Base-by-base conservation (phyloP, 768 basidiomycete species). In the Phanerochaete sordida region DNA sequence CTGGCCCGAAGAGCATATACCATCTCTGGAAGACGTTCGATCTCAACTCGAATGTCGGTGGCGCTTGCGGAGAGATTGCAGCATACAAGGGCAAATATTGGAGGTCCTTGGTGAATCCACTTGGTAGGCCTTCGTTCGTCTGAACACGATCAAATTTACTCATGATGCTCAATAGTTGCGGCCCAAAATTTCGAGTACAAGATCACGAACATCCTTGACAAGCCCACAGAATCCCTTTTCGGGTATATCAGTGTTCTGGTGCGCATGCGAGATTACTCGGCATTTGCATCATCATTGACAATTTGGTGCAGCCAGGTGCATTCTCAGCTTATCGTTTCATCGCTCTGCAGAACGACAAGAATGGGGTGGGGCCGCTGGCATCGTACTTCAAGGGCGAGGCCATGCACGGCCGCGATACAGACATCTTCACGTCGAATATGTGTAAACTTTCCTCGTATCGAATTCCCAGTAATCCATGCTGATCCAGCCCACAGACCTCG, bases 321-420 rank as follows among this genome's bases (percentile, higher is more conserved):
- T 96, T 95, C 75, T 97, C 93, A 19, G 95, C 94, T 0, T 96
- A 94, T 50, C 79, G 87, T 51, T 91, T 93, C 70, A 93, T 95
- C 66, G 95, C 94, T 0, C 71, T 98, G 59, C 90, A 91, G 71
- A 97, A 98, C 66, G 84, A 95, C 67, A 83, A 84, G 63, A 75
- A 78, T 21, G 95, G 95, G 0, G 77, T 82, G 24, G 96, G 96
- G 0, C 96, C 96, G 5, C 76, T 98, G 3, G 91, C 93, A 15
- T 95, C 95, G 16, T 99, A 99, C 72, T 99, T 99, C 80, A 91
- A 98, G 70, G 97, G 97, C 9, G 97, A 99, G 71, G 81, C 89
- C 23, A 73, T 93, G 26, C 87, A 90, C 64, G 92, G 91, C 11
- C 82, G 85, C 28, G 90, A 92, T 68, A 90, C 92, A 0, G 93